Percentiles rank a stretch among this genome's conserved stretches.
Conservation (phyloP, 108 stramenopile genomes). For the Cylindrotheca fusiformis region DNA sequence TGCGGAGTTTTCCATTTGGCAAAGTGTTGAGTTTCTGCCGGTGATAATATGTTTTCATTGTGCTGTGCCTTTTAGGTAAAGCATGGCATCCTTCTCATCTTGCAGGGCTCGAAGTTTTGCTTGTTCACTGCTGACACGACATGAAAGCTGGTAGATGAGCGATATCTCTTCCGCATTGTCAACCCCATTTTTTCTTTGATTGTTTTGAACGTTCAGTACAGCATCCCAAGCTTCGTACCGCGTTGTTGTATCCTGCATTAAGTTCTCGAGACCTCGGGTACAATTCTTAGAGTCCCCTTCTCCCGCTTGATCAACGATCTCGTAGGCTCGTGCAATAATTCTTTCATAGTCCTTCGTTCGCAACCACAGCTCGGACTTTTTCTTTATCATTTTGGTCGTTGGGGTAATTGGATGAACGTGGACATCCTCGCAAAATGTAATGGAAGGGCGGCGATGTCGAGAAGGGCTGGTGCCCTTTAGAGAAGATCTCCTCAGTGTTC, state of each 20-base stretch:
- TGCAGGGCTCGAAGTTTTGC: constrained; percentile 14
- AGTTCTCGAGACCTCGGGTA: constrained; percentile 24
- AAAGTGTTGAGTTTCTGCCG: too few relatives aligned
- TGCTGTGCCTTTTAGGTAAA: too few relatives aligned
- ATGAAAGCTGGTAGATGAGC: constrained; percentile 10
- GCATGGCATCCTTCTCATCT: constrained; percentile 16
- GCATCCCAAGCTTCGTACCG: constrained; percentile 22
- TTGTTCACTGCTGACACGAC: constrained; percentile 3
- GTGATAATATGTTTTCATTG: too few relatives aligned
- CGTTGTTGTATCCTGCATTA: constrained; percentile 7
- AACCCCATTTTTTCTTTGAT: constrained; percentile 13
- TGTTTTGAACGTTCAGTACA: constrained; percentile 18
- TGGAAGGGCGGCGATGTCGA: constrained; percentile 15
- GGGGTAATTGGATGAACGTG: constrained; percentile 13
- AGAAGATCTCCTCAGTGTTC: too few relatives aligned
- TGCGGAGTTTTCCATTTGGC: too few relatives aligned
- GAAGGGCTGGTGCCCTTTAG: too few relatives aligned
- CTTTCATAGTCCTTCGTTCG: constrained; percentile 18
- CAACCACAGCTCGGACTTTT: constrained; percentile 23
- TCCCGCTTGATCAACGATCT: constrained; percentile 14
- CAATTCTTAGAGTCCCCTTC: constrained; percentile 6
- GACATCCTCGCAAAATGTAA: constrained; percentile 16
- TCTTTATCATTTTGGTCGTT: neutral
- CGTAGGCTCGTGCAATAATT: constrained; percentile 8
- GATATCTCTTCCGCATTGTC: constrained; percentile 24